Base-by-base conservation (phyloP, 1,139 yeast genomes). In the Meyerozyma elateridarum region DNA sequence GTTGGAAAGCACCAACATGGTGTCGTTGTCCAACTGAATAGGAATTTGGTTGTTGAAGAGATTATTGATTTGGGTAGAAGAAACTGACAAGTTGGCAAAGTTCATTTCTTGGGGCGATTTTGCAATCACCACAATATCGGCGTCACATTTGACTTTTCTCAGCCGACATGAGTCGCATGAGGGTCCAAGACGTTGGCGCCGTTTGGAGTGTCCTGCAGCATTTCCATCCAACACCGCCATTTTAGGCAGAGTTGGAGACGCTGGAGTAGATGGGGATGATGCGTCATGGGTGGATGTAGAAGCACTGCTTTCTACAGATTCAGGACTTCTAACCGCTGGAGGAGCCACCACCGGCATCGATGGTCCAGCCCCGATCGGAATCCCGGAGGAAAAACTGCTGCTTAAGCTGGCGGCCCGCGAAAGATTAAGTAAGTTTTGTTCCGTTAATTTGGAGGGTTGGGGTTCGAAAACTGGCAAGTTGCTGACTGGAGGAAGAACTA, bases 121-220 rank as follows among this genome's bases (percentile, higher is more conserved):
- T 17, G 27, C 27, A 8, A 24, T 17, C 27, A 24, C 27, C 27
- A 38, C 33, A 28, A 80, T 76, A 42, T 72, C 79, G 2, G 89
- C 85, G 48, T 81, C 79, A 56, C 91, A 82, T 54, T 79, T 82
- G 38, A 80, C 83, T 54, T 82, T 82, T 39, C 85, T 68, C n/a
- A 72, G 52, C 33, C 88, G 64, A 52, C 91, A 82, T 27, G 73
- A 61, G 51, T 82, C 89, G 55, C 91, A 82, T 30, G 84, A 76
- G 7, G 89, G 89, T 0, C 91, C 89, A 15, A 75, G 63, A 39
- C 91, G 60, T 54, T 82, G 89, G 43, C 83, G 55, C 54, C 70
- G 68, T 40, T 59, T 68, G 27, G 45, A 36, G 20, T 32, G 27
- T 13, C 27, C 27, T 6, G 17, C 2, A 3, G 27, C 4, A n/a